Evolutionary conservation across 2,329 filamentous ascomycete species (phyloP), one percentile per base, ranked within the genome.

Genomic region (Cercospora sp.): DNA sequence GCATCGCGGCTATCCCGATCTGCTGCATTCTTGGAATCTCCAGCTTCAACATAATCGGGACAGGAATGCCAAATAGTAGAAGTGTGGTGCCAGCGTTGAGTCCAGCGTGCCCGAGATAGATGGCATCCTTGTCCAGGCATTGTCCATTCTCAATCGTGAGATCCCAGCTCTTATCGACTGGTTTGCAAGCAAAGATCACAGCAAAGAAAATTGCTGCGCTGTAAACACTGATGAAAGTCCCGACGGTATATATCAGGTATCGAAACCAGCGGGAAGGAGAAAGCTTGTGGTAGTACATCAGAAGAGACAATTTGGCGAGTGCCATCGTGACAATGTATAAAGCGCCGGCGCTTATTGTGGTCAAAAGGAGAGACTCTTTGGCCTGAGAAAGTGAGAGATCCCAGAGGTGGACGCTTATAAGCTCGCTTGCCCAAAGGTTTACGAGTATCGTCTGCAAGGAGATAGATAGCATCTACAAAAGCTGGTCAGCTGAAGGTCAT

Each of bases 141-240:
- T 58, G n/a, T 3, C 61, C 69, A 7, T 18, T 12, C 2, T 63
- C 62, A 18, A 71, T 42, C 1, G 65, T 69, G 9, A 68, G 33
- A 45, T 68, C 59, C 69, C 69, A 68, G 23, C 58, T 51, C 36
- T 3, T 42, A 16, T 64, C 28, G 28, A 68, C 20, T 2, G 69
- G 67, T n/a, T 60, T 69, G 60, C 69, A 71, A 26, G 69, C 67
- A 51, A 71, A 69, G 13, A 68, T 64, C n/a, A 71, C 23, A 31
- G 58, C 60, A 3, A 69, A 31, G 16, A 28, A 61, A 9, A 71
- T 60, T 1, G 67, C 65, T 12, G 36, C 60, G 59, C 62, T 68
- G 59, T 66, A 68, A 30, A 45, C 57, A 30, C 66, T 59, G 10
- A 69, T 55, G 7, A 69, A 62, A 18, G 28, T 36, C 65, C 66